Conservation (phyloP, 106 monocot genomes). For the Amphibolis antarctica region DNA sequence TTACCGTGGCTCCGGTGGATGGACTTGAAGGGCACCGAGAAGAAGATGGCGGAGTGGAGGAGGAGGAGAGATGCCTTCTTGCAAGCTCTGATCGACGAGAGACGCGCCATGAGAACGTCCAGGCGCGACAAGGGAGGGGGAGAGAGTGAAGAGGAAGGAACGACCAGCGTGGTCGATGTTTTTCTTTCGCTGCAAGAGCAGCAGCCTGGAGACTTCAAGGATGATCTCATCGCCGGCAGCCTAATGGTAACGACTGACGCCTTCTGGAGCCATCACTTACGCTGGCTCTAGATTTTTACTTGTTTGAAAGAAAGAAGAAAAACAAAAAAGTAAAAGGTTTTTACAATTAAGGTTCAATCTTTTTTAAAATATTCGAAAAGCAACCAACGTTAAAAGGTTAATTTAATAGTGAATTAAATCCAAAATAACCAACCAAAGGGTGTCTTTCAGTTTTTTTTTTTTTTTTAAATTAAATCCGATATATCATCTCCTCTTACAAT, state of each 20-base stretch:
- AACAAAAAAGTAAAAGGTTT: too few relatives aligned
- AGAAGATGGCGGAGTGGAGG: constrained; percentile 8
- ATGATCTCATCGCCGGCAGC: constrained; percentile 24
- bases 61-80: constrained; percentile 18
- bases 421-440: too few relatives aligned
- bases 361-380: too few relatives aligned
- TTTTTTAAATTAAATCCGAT: too few relatives aligned
- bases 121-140: not conserved
- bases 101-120: constrained; percentile 5
- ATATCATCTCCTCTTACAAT: too few relatives aligned
- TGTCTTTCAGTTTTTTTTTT: too few relatives aligned
- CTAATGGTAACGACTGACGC: not conserved
- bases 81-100: constrained; percentile 23
- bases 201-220: constrained; percentile 22
- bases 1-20: constrained; percentile 22
- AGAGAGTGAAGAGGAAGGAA: not conserved
- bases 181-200: constrained; percentile 26
- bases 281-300: too few relatives aligned
- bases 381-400: too few relatives aligned
- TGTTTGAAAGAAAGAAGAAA: too few relatives aligned
- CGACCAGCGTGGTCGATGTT: constrained; percentile 17
- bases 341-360: too few relatives aligned
- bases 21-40: constrained; percentile 14
- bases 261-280: too few relatives aligned
- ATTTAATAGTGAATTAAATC: too few relatives aligned